Conservation (phyloP, 225 moss, liverwort and hornwort species). For the Bryoerythrophyllum caledonicum region DNA sequence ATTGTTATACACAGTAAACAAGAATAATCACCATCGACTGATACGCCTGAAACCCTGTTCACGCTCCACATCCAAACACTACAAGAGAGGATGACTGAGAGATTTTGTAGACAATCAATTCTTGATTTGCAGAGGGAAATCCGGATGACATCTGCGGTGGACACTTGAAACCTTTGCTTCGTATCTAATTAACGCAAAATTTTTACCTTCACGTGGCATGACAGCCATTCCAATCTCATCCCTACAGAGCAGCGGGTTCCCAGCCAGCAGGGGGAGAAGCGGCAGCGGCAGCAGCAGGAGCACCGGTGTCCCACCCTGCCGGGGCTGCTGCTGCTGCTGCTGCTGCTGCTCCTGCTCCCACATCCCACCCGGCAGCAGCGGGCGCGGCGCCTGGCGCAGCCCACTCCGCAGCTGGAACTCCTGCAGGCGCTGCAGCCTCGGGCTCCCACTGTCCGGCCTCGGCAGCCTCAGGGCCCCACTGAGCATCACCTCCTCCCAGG, state of each 20-base stretch:
- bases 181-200: not conserved
- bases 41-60: not conserved
- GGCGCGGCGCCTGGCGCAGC: no score
- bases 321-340: slow-evolving; percentile 26
- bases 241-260: slow-evolving; percentile 25
- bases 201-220: not conserved
- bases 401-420: slow-evolving; percentile 33
- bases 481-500: slow-evolving; percentile 26
- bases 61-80: not conserved
- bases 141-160: not conserved
- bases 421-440: slow-evolving; percentile 35
- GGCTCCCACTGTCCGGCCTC: slow-evolving; percentile 55
- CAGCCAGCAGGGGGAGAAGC: slow-evolving; percentile 25
- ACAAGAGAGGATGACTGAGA: no score
- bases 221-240: not conserved
- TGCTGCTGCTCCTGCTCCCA: no score
- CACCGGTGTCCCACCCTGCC: slow-evolving; percentile 34
- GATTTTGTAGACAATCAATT: not conserved
- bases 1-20: not conserved
- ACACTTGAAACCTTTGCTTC: not conserved
- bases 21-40: not conserved
- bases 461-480: slow-evolving; percentile 58
- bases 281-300: not conserved
- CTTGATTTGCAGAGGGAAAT: not conserved
- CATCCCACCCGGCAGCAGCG: slow-evolving; percentile 26